Evolutionary conservation across 371 early-diverging fungal genomes (phyloP), one percentile per base, ranked within the genome.

Genomic region (Rhizopus microsporus): DNA sequence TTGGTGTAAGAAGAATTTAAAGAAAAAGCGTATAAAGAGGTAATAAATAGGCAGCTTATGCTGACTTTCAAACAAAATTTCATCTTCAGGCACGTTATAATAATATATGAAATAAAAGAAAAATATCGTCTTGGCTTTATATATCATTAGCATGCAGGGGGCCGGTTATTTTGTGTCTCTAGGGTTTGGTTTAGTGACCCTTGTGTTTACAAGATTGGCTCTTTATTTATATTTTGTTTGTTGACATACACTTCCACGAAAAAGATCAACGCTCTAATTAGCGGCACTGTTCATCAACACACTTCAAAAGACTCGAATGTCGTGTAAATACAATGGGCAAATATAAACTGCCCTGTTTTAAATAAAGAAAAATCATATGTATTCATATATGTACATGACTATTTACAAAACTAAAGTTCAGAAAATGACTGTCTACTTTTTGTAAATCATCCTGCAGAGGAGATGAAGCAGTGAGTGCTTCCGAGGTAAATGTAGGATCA

Each of bases 331-430:
- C 23, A 23, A 23, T 23, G 23, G 23, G 23, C 23, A 23, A 23
- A 23, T 23, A 23, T 23, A 2, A 23, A 23, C 23, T 23, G 23
- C 23, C 23, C 23, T 23, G 23, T 43, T 43, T 43, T 43, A 7
- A n/a, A 15, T 43, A 17, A 17, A 16, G 6, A 43, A 7, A 43
- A 43, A 43, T 3, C 16, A 43, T 15, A 12, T 43, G 7, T n/a
- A 7, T 43, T 13, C 13, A 43, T 7, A 15, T 43, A 43, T 43
- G 44, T 43, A 43, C 44, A 43, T 17, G 44, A 43, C 15, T 54
- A 51, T 60, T 57, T 50, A 74, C 74, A 51, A 63, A 74, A 23
- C 74, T 74, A 51, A 74, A 74, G 37, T 74, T 71, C 37, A 65
- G 46, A 37, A 74, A 74, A 23, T 70, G 68, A 13, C 56, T 61